Evolutionary conservation across 2,329 filamentous ascomycete species (phyloP).

Genomic region (Talaromyces pinophilus): DNA sequence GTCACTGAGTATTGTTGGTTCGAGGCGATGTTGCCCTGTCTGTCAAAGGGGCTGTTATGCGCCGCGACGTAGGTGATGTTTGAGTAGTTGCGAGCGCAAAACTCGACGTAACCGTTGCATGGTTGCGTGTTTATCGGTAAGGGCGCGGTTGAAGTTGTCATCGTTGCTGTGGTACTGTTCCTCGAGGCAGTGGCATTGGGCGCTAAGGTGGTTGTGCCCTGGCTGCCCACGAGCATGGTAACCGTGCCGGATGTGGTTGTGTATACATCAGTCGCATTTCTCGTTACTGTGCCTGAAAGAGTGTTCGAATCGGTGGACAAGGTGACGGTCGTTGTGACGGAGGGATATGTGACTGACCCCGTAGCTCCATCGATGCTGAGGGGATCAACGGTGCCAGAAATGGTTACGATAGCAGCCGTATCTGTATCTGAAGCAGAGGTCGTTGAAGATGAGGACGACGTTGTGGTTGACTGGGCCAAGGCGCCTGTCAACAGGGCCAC

Average conservation of each 20-base stretch:
- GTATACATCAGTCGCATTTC: conserved; percentile 30
- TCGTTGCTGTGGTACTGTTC: conserved; percentile 37
- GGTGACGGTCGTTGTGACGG: conserved; percentile 39
- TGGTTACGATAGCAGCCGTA: conserved; percentile 25
- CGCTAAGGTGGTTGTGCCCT: conserved; percentile 46
- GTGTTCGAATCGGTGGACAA: conserved; percentile 20
- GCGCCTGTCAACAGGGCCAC: conserved; percentile 16
- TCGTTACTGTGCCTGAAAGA: conserved; percentile 27
- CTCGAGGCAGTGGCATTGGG: conserved; percentile 49
- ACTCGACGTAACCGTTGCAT: conserved; percentile 77
- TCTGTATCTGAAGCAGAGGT: not conserved
- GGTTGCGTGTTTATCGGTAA: conserved; percentile 70
- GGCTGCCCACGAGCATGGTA: conserved; percentile 43
- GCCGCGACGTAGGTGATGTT: conserved; percentile 77
- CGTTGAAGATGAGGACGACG: conserved; percentile 11
- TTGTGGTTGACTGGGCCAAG: conserved; percentile 14
- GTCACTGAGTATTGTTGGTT: conserved; percentile 72
- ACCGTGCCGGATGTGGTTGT: conserved; percentile 42
- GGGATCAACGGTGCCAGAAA: conserved; percentile 31
- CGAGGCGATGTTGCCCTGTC: conserved; percentile 68
- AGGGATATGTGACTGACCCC: conserved; percentile 44
- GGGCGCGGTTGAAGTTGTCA: conserved; percentile 43
- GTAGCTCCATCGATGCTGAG: conserved; percentile 30
- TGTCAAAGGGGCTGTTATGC: conserved; percentile 80
- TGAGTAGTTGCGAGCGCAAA: conserved; percentile 74